These are phyloP conservation scores for Metschnikowia sp. DNA, from an alignment of 805 yeast genomes.

Conservation along the genomic window DNA sequence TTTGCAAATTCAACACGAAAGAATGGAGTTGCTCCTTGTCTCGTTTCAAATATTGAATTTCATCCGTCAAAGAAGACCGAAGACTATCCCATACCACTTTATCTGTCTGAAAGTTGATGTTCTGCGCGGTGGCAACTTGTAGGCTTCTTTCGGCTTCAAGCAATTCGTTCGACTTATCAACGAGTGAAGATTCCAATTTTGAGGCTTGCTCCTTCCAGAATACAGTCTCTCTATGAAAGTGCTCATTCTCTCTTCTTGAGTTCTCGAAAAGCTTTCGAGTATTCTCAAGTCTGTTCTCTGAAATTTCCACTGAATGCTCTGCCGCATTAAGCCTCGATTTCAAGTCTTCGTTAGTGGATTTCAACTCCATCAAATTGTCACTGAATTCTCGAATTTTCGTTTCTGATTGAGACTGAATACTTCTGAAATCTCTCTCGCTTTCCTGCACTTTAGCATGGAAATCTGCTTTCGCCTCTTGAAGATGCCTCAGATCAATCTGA, in stretches of 20 bases:
- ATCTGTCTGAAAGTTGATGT: conserved; percentile 53
- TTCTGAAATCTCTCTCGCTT: conserved; percentile 33
- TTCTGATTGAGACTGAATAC: conserved; percentile 37
- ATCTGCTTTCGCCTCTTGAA: conserved; percentile 27
- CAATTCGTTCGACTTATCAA: conserved; percentile 46
- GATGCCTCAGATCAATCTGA: conserved; percentile 21
- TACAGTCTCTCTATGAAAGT: conserved; percentile 25
- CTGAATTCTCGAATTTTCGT: conserved; percentile 47
- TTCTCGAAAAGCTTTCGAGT: conserved; percentile 31
- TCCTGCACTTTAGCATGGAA: conserved; percentile 34
- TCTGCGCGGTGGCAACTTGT: conserved; percentile 42
- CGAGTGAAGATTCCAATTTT: conserved; percentile 35
- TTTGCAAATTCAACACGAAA: conserved; percentile 57
- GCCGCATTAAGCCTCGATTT: conserved; percentile 51
- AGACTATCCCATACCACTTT: conserved; percentile 46
- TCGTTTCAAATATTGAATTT: conserved; percentile 47
- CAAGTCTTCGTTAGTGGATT: conserved; percentile 36
- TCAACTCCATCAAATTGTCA: conserved; percentile 26
- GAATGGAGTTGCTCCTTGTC: conserved; percentile 61
- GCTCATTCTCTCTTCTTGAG: conserved; percentile 26
- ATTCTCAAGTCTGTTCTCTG: conserved; percentile 50
- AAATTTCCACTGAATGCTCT: conserved; percentile 50
- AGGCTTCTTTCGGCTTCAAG: conserved; percentile 47
- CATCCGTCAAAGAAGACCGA: conserved; percentile 50
- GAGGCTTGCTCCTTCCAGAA: conserved; percentile 43